A percentile compares a stretch with the other conserved stretches of the same genome.
phyloP scores from a whole-genome alignment of 2,329 filamentous ascomycete species.

The Colletotrichum tofieldiae region DNA sequence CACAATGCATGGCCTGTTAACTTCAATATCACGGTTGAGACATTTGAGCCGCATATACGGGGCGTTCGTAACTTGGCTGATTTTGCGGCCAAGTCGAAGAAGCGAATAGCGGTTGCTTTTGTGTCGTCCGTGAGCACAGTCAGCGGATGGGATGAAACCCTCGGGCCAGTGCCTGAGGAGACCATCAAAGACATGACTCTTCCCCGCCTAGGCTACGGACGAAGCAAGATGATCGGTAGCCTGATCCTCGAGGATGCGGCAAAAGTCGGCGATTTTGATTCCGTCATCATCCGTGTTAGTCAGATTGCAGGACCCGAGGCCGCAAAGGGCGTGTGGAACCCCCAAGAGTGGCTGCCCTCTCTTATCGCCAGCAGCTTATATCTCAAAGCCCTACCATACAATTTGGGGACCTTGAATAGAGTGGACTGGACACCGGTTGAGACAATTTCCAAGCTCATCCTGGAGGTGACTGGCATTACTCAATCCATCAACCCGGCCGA shows the following conservation, averaged over 20 bases:
- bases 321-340: constrained; percentile 15
- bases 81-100: too few relatives aligned
- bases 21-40: constrained; percentile 63
- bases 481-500: constrained; percentile 47
- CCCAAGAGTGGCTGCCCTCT: constrained; percentile 19
- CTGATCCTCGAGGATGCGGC: constrained; percentile 8
- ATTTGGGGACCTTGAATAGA: constrained; percentile 58
- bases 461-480: constrained; percentile 60
- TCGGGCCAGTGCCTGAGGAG: too few relatives aligned
- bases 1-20: constrained; percentile 60
- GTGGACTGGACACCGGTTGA: constrained; percentile 72
- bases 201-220: too few relatives aligned
- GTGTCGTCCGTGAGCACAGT: too few relatives aligned
- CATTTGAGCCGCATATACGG: constrained; percentile 65
- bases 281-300: constrained; percentile 10
- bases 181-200: too few relatives aligned
- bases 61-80: constrained; percentile 64
- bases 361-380: constrained; percentile 58
- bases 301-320: constrained; percentile 22
- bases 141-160: too few relatives aligned
- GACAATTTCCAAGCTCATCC: constrained; percentile 60
- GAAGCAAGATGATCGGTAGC: too few relatives aligned
- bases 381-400: constrained; percentile 61
- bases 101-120: too few relatives aligned
- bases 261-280: not conserved